A percentile compares a stretch with the other conserved stretches of the same genome.
Evolutionary conservation across 148 eudicot species (phyloP).

Genomic region (Rheum nobile): DNA sequence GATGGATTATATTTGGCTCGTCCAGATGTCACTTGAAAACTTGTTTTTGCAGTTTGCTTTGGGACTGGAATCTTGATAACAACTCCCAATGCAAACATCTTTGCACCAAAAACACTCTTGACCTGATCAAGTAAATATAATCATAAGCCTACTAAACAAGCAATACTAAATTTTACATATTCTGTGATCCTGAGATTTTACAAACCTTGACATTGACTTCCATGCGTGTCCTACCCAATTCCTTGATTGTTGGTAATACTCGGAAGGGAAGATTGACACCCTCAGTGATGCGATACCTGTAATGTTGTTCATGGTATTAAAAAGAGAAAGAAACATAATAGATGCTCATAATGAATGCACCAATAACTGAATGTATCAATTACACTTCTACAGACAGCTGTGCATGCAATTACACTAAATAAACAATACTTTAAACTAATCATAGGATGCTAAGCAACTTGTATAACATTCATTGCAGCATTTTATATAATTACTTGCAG

Average conservation of each 20-base stretch:
- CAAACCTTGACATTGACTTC: conserved; percentile 98
- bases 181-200: conserved; percentile 5
- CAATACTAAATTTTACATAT: not conserved
- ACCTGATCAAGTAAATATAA: conserved; percentile 36
- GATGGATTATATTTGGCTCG: conserved; percentile 91
- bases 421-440: not conserved
- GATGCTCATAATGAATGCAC: not conserved
- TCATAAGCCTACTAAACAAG: not conserved
- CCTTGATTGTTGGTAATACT: conserved; percentile 95
- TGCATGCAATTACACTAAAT: not conserved
- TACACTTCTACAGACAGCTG: not conserved
- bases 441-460: not conserved
- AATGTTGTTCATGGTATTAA: not conserved
- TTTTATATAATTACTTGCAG: not conserved
- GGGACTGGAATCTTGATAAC: conserved; percentile 96
- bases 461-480: not conserved
- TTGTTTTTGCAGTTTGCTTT: conserved; percentile 97
- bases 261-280: conserved; percentile 99
- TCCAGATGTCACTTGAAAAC: conserved; percentile 96
- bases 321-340: not conserved
- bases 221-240: conserved; percentile 97
- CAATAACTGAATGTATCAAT: not conserved
- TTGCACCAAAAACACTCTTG: conserved; percentile 96
- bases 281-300: conserved; percentile 97
- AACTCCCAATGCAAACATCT: conserved; percentile 98